Evolutionary conservation across 805 yeast species (phyloP), one percentile per base, ranked within the genome.

Genomic region (Teunomyces pallodes): DNA sequence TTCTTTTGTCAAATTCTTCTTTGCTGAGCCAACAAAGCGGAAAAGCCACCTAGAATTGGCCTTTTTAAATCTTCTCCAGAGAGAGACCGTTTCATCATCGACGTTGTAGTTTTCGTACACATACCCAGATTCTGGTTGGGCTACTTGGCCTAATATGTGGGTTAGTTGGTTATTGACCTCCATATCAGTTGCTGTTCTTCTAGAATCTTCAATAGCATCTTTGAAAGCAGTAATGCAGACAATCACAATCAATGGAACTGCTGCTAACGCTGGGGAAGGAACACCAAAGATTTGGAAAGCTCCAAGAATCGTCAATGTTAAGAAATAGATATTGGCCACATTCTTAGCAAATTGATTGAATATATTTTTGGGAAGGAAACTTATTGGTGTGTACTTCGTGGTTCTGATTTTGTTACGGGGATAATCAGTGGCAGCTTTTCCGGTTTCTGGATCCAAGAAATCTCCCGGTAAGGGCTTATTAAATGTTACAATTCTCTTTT

Each of bases 341-440:
- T 91, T 92, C 56, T 45, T 43, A 45, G 63, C 46, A 66, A 91
- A 91, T 70, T 94, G 98, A 54, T 80, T 77, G 41, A 70, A 66
- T 42, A 92, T 65, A 67, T 92, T 90, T 65, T 90, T 90, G 2
- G 98, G 98, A 28, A 94, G 54, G 61, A 92, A 92, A 7, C 90
- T 75, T 41, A 94, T 62, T 5, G 98, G 97, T 2, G 97, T 92
- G 67, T 92, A 92, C 70, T 90, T 92, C 2, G 99, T 90, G 0
- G 98, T 90, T 72, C 97, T 82, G 56, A 94, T 89, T 66, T 94
- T 91, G 73, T 92, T 92, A 59, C 97, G 79, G 9, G 95, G 83
- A 61, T 87, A 92, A n/a, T 66, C 62, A 0, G 75, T 73, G 14
- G 59, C 61, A 1, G 92, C 87, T 32, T 79, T 76, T 10, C 86